phyloP scores from a whole-genome alignment of 2,329 filamentous ascomycete genomes.

The Talaromyces islandicus region DNA sequence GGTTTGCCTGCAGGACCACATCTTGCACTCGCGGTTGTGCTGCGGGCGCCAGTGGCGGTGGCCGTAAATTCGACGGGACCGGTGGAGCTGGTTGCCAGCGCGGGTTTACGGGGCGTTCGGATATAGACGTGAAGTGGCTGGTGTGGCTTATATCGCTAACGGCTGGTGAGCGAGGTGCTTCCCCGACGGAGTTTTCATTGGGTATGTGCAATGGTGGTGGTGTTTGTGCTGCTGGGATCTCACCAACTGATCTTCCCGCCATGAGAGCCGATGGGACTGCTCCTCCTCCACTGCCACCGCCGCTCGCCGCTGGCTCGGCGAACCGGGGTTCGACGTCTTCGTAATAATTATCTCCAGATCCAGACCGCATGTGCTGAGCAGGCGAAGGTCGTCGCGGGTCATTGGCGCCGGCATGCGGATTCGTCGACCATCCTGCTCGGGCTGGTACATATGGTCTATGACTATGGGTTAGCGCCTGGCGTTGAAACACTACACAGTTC shows the following conservation, averaged over 20 bases:
- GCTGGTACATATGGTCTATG: conserved; percentile 38
- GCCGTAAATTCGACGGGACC: conserved; percentile 21
- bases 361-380: conserved; percentile 23
- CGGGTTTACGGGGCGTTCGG: conserved; percentile 81
- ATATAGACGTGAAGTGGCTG: conserved; percentile 84
- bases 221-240: conserved; percentile 18
- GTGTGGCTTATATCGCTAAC: conserved; percentile 58
- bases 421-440: conserved; percentile 34
- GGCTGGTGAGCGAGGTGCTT: conserved; percentile 63
- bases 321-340: conserved; percentile 93
- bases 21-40: conserved; percentile 57
- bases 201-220: conserved; percentile 36
- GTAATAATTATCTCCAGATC: conserved; percentile 61
- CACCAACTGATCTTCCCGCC: conserved; percentile 31
- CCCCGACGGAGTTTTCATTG: conserved; percentile 58
- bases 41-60: conserved; percentile 34
- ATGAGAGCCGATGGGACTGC: conserved; percentile 31
- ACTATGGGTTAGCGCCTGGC: conserved; percentile 14
- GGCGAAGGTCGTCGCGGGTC: conserved; percentile 16
- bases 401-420: conserved; percentile 1
- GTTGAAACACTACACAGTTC: not conserved
- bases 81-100: conserved; percentile 60
- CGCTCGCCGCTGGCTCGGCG: conserved; percentile 44
- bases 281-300: conserved; percentile 17
- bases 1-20: conserved; percentile 70